A percentile compares a stretch with the other conserved stretches of the same genome.
Conservation (phyloP, 2,329 filamentous ascomycete species). For the Penicillium sp. region DNA sequence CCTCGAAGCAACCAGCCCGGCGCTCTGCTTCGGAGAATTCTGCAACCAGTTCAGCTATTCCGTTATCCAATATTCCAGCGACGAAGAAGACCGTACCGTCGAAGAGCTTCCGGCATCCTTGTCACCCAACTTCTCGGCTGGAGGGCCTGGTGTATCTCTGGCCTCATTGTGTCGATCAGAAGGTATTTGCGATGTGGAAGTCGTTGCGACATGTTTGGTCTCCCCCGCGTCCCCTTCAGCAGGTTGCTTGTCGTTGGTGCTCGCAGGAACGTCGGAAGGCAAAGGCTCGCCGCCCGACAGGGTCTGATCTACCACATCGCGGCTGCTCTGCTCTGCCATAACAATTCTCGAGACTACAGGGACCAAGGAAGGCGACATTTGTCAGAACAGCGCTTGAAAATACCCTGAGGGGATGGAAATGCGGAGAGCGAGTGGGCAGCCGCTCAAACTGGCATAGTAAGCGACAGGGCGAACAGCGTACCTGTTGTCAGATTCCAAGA, state of each 20-base stretch:
- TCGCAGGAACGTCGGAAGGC: conserved; percentile 63
- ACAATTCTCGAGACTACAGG: conserved; percentile 54
- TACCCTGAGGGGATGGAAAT: conserved; percentile 17
- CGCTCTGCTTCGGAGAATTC: conserved; percentile 30
- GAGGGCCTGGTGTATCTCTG: conserved; percentile 15
- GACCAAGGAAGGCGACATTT: conserved; percentile 28
- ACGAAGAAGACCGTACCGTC: conserved; percentile 28
- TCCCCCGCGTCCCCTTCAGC: conserved; percentile 49
- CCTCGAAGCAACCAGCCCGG: conserved; percentile 32
- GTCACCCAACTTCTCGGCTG: conserved; percentile 19
- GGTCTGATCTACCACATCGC: conserved; percentile 68
- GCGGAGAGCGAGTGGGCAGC: conserved; percentile 12
- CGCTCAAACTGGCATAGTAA: conserved; percentile 14
- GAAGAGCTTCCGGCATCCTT: conserved; percentile 24
- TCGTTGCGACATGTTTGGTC: conserved; percentile 39
- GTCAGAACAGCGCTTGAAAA: conserved; percentile 26
- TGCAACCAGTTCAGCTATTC: conserved; percentile 21
- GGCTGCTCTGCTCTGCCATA: conserved; percentile 67
- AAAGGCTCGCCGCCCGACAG: conserved; percentile 61
- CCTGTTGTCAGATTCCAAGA: conserved; percentile 43
- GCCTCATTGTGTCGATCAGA: conserved; percentile 23
- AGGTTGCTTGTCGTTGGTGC: conserved; percentile 51
- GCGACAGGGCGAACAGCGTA: conserved; percentile 23
- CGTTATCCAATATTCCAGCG: conserved; percentile 8
- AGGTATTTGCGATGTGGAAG: conserved; percentile 27